A percentile compares a stretch with the other conserved stretches of the same genome.
These are phyloP conservation scores for Parasarocladium wereldwijsianum DNA, from an alignment of 2,329 filamentous ascomycete species.

Conservation along the genomic window DNA sequence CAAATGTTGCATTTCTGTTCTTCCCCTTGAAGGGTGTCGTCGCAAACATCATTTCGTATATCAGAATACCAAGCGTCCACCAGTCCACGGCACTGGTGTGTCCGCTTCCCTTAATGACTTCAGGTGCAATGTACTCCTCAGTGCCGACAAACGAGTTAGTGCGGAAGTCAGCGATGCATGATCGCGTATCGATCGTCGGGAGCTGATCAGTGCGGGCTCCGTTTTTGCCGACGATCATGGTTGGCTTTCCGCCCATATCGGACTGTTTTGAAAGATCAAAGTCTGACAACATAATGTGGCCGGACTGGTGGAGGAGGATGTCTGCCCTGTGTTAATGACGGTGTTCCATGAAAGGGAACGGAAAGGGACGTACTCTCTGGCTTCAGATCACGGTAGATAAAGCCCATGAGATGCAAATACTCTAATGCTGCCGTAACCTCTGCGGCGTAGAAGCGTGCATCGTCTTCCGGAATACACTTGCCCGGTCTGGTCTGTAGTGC, in stretches of 20 bases:
- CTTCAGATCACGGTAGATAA: constrained; percentile 96
- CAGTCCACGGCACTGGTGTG: constrained; percentile 98
- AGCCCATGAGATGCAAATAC: constrained; percentile 96
- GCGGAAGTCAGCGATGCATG: constrained; percentile 94
- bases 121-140: constrained; percentile 96
- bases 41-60: constrained; percentile 98
- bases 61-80: constrained; percentile 95
- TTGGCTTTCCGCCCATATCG: constrained; percentile 85
- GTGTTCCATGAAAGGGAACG: constrained; percentile 1
- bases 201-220: constrained; percentile 75
- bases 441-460: constrained; percentile 91
- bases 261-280: constrained; percentile 98
- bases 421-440: constrained; percentile 94
- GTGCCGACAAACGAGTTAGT: constrained; percentile 98
- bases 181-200: constrained; percentile 96
- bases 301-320: constrained; percentile 95
- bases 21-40: constrained; percentile 99
- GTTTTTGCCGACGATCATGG: constrained; percentile 90
- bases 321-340: constrained; percentile 35
- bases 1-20: constrained; percentile 95
- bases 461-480: constrained; percentile 94
- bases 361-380: constrained; percentile 71
- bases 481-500: constrained; percentile 91
- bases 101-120: constrained; percentile 96
- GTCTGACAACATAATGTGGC: constrained; percentile 98